Evolutionary conservation across 2,329 filamentous ascomycete species (phyloP).

Genomic region (Hypoxylon sp.): DNA sequence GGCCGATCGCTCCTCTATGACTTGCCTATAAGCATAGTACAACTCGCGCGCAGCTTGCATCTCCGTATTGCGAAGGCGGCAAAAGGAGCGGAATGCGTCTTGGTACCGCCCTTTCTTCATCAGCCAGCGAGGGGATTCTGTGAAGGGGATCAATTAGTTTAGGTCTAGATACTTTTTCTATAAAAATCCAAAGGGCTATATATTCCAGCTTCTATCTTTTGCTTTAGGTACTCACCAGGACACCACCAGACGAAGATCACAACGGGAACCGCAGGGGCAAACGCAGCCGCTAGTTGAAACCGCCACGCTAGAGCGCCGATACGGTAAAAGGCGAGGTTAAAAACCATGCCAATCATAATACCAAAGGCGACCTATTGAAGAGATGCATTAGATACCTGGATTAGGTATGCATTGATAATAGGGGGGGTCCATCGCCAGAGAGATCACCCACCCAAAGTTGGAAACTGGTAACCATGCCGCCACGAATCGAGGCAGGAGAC

Average conservation of each 20-base stretch:
- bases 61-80: constrained; percentile 24
- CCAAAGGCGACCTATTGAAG: constrained; percentile 25
- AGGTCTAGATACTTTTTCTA: too few relatives aligned
- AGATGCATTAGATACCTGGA: constrained; percentile 12
- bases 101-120: constrained; percentile 31
- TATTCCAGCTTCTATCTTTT: constrained; percentile 7
- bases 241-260: constrained; percentile 24
- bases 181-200: not conserved
- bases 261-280: constrained; percentile 22
- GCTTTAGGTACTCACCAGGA: constrained; percentile 25
- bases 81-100: constrained; percentile 24
- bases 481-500: constrained; percentile 27
- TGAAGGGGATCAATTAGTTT: constrained; percentile 9
- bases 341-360: constrained; percentile 26
- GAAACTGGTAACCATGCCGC: constrained; percentile 25
- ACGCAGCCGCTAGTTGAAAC: constrained; percentile 26
- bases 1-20: constrained; percentile 27
- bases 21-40: constrained; percentile 24
- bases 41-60: constrained; percentile 26
- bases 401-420: constrained; percentile 12
- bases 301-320: constrained; percentile 25
- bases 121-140: constrained; percentile 28
- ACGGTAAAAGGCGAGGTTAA: constrained; percentile 23
- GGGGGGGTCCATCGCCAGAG: constrained; percentile 11
- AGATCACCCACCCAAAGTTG: constrained; percentile 22